These are phyloP conservation scores for Auricularia cornea DNA, from an alignment of 768 basidiomycete species.

Conservation along the genomic window DNA sequence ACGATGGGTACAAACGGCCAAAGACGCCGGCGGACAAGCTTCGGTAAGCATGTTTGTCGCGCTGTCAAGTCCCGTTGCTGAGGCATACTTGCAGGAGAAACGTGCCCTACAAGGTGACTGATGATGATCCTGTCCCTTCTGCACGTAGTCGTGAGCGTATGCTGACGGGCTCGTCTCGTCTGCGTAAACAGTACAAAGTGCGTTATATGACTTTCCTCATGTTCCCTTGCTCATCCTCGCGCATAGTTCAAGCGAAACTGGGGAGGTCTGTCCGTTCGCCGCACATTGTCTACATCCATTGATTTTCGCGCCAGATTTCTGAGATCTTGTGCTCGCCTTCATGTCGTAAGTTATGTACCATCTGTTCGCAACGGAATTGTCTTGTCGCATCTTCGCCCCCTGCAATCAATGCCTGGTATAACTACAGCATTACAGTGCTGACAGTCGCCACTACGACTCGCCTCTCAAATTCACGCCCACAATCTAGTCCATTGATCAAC, in stretches of 20 bases:
- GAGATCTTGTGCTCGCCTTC: background rate
- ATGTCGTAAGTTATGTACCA: background rate
- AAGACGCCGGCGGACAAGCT: conserved; percentile 66
- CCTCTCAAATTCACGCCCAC: too few relatives aligned
- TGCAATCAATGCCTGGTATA: too few relatives aligned
- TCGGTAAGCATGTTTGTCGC: conserved; percentile 37
- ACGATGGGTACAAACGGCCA: conserved; percentile 64
- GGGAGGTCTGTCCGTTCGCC: background rate
- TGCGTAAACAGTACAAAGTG: background rate
- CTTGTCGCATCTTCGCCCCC: too few relatives aligned
- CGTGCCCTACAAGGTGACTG: conserved; percentile 76
- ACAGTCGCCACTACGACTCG: too few relatives aligned
- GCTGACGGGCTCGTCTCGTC: background rate
- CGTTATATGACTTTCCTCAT: background rate
- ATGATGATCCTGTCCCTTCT: background rate
- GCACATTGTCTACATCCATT: too few relatives aligned
- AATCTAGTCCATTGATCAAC: too few relatives aligned
- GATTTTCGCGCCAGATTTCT: background rate
- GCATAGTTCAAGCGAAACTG: background rate
- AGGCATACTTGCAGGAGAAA: conserved; percentile 45
- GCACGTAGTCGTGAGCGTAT: background rate
- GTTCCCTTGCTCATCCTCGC: background rate
- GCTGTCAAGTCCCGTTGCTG: background rate
- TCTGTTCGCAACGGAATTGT: background rate
- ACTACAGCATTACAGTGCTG: too few relatives aligned